Conservation (phyloP, 306 rosid genomes). For the Herpetospermum pedunculosum region DNA sequence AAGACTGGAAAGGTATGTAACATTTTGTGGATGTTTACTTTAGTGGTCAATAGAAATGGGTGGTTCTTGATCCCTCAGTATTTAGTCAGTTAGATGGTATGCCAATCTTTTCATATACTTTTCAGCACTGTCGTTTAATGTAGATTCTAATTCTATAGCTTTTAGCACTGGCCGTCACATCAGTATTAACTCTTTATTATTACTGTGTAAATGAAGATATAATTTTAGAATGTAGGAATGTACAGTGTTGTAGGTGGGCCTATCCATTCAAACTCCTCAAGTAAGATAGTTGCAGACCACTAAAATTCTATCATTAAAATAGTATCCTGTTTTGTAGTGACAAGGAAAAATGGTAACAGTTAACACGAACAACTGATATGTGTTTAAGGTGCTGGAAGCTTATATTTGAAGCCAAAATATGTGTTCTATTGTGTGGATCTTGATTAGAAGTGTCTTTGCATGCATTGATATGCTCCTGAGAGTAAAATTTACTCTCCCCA, state of each 20-base stretch:
- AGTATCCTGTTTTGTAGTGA: neutral
- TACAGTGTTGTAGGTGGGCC: neutral
- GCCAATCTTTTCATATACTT: neutral
- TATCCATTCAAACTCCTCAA: neutral
- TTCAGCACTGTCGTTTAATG: neutral
- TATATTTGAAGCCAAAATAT: neutral
- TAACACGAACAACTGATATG: neutral
- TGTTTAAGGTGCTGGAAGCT: neutral
- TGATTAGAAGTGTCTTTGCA: neutral
- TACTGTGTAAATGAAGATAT: neutral
- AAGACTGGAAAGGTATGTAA: constrained; percentile 87
- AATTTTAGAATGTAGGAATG: neutral
- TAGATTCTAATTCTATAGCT: neutral
- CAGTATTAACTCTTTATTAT: neutral
- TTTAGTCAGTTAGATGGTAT: neutral
- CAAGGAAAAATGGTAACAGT: neutral
- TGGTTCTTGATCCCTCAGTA: neutral
- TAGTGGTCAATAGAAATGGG: neutral
- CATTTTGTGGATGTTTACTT: neutral
- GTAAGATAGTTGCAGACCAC: neutral
- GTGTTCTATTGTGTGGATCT: neutral
- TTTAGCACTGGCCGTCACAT: neutral
- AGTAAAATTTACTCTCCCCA: neutral
- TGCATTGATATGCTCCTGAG: neutral
- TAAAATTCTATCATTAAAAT: neutral